Percentiles rank a stretch among this genome's conserved stretches.
phyloP scores from a whole-genome alignment of 345 rosid genomes.

The Litchi chinensis region DNA sequence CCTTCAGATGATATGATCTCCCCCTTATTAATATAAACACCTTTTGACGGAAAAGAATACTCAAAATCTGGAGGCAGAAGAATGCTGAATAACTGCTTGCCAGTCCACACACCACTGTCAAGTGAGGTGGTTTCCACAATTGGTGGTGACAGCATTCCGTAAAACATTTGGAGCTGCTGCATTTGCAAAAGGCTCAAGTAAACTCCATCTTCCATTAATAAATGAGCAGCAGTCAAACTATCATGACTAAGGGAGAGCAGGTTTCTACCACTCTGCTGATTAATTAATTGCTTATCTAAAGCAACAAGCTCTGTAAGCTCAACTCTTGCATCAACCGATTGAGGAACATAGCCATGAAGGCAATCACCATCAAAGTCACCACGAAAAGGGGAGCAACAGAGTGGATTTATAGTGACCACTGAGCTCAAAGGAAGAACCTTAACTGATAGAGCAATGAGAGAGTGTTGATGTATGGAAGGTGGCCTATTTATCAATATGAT shows the following conservation, averaged over 20 bases:
- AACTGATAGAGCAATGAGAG: conserved; percentile 76
- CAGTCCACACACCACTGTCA: conserved; percentile 63
- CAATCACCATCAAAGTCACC: conserved; percentile 99
- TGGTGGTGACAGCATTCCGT: conserved; percentile 47
- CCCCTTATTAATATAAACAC: conserved; percentile 55
- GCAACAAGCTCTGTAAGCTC: conserved; percentile 89
- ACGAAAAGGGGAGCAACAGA: conserved; percentile 82
- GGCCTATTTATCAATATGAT: conserved; percentile 81
- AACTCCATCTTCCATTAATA: conserved; percentile 60
- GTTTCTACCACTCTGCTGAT: conserved; percentile 78
- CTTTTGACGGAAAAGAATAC: conserved; percentile 44
- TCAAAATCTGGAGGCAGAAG: conserved; percentile 72
- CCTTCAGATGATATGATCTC: conserved; percentile 70
- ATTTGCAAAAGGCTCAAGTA: conserved; percentile 51
- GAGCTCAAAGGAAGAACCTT: conserved; percentile 68
- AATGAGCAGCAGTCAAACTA: conserved; percentile 73
- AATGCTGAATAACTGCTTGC: conserved; percentile 81
- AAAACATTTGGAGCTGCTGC: conserved; percentile 87
- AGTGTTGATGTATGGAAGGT: conserved; percentile 93
- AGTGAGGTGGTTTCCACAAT: conserved; percentile 47
- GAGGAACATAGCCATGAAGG: conserved; percentile 93
- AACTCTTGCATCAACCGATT: conserved; percentile 64
- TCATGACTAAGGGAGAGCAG: conserved; percentile 81
- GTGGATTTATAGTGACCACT: conserved; percentile 82
- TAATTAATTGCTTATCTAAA: conserved; percentile 70